phyloP scores from a whole-genome alignment of 176 grass and related monocot genomes.

The Ananas comosus region DNA sequence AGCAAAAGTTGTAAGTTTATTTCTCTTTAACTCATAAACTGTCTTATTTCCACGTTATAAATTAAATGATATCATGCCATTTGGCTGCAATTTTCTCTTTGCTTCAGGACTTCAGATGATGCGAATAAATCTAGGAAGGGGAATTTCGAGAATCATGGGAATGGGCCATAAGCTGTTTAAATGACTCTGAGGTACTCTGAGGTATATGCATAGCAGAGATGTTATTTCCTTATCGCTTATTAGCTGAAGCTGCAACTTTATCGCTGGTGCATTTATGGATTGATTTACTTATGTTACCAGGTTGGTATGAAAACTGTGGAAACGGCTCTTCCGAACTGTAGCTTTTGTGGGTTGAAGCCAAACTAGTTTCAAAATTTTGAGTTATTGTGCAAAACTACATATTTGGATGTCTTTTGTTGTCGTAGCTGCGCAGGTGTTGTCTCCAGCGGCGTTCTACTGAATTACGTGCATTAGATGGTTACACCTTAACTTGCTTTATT shows the following conservation, averaged over 20 bases:
- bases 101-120: constrained; percentile 32
- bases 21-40: neutral
- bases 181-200: constrained; percentile 15
- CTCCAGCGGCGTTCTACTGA: constrained; percentile 24
- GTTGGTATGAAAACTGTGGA: constrained; percentile 32
- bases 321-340: constrained; percentile 15
- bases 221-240: neutral
- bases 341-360: constrained; percentile 21
- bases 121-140: constrained; percentile 36
- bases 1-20: constrained; percentile 46
- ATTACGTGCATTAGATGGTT: constrained; percentile 26
- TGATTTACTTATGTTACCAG: constrained; percentile 24
- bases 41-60: too few species aligned
- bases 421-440: constrained; percentile 27
- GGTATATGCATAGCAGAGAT: constrained; percentile 18
- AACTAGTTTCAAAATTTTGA: constrained; percentile 16
- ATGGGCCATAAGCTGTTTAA: constrained; percentile 26
- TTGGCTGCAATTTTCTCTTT: constrained; percentile 1
- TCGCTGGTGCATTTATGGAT: neutral
- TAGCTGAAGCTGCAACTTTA: constrained; percentile 18
- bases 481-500: constrained; percentile 15
- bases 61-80: too few species aligned
- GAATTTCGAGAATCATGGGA: constrained; percentile 33
- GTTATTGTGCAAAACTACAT: constrained; percentile 30
- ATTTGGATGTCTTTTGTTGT: constrained; percentile 29